Percentiles rank a stretch among this genome's conserved stretches.
These are phyloP conservation scores for Arthrobotrys entomopaga DNA, from an alignment of 2,329 filamentous ascomycete genomes.

Conservation along the genomic window DNA sequence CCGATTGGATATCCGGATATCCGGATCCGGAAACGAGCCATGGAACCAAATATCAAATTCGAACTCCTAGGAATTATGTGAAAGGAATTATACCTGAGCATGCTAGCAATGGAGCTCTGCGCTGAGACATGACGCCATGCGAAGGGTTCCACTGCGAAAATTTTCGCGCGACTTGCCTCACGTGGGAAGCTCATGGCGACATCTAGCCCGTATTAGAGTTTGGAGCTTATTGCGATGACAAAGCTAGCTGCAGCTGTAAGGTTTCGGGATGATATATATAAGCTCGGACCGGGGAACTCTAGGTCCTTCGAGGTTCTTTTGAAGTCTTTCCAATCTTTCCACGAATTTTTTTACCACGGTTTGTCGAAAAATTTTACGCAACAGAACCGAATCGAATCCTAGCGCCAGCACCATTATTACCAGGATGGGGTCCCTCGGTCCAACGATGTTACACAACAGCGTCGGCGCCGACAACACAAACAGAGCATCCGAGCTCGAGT, in stretches of 20 bases:
- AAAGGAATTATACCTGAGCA: too few species aligned
- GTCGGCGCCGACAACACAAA: slow-evolving; percentile 33
- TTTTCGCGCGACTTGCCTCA: slow-evolving; percentile 29
- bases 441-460: slow-evolving; percentile 42
- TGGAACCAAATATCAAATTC: neutral
- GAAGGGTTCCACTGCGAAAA: slow-evolving; percentile 20
- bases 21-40: slow-evolving; percentile 45
- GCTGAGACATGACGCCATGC: slow-evolving; percentile 44
- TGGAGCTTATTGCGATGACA: slow-evolving; percentile 20
- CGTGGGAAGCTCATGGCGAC: slow-evolving; percentile 23
- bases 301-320: neutral
- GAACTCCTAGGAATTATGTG: slow-evolving; percentile 38
- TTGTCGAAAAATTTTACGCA: too few species aligned
- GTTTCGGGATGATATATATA: neutral
- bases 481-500: slow-evolving; percentile 39
- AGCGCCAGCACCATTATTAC: slow-evolving; percentile 3
- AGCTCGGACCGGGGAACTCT: neutral
- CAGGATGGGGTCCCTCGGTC: slow-evolving; percentile 38
- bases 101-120: too few species aligned
- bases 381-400: too few species aligned
- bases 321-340: neutral
- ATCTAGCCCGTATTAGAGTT: slow-evolving; percentile 15
- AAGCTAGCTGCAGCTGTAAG: slow-evolving; percentile 31
- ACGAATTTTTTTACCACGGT: neutral
- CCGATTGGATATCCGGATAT: slow-evolving; percentile 36